Percentiles rank a stretch among this genome's conserved stretches.
These are phyloP conservation scores for Umbelopsis vinacea DNA, from an alignment of 192 early-diverging fungal species.

Conservation along the genomic window DNA sequence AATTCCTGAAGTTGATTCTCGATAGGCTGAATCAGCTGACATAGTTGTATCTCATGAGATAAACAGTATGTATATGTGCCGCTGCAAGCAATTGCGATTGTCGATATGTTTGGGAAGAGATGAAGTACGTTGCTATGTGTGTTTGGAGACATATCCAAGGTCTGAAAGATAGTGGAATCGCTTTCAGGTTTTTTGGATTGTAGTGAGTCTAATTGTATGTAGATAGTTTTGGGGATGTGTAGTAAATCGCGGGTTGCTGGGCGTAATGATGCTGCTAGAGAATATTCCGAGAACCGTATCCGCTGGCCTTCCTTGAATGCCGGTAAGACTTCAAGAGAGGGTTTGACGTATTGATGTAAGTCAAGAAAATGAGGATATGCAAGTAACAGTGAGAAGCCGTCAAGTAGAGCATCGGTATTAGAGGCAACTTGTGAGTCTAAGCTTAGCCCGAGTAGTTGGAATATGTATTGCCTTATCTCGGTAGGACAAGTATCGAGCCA, in stretches of 20 bases:
- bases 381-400: neutral
- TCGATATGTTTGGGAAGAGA: neutral
- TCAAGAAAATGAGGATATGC: neutral
- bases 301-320: neutral
- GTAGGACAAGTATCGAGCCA: neutral
- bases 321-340: neutral
- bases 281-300: neutral
- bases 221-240: neutral
- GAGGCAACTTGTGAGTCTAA: neutral
- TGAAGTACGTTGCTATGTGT: neutral
- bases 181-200: neutral
- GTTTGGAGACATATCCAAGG: neutral
- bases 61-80: neutral
- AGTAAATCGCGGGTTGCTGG: neutral
- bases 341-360: neutral
- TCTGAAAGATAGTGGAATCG: neutral
- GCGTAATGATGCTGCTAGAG: neutral
- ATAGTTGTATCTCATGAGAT: neutral
- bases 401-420: neutral
- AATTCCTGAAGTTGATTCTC: neutral
- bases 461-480: neutral
- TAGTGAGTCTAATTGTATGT: neutral
- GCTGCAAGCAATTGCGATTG: neutral
- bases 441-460: neutral
- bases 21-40: neutral